Base-by-base conservation (phyloP, 2,329 filamentous ascomycete species). In the Venturia nashicola region DNA sequence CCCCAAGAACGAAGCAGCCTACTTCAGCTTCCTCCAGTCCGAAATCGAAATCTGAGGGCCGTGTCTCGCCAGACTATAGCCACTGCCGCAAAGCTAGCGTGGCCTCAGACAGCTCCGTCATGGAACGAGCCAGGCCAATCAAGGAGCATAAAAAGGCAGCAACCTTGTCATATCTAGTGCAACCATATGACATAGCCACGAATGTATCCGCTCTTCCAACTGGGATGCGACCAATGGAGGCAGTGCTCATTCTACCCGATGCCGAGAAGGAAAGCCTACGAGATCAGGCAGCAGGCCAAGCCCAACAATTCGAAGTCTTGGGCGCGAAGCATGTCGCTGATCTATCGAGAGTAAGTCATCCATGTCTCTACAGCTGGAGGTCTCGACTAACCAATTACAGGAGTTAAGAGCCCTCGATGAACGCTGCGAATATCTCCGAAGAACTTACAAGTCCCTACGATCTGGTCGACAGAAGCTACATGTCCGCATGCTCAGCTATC, bases 331-430 rank as follows among this genome's bases (percentile, higher is more conserved):
- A 76, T 51, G 74, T 76, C 42, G 67, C 72, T 61, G 76, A 77
- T 20, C 78, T 91, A 5, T 89, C 87, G 18, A 83, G 82, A 73
- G 83, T 85, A 75, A 69, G 77, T 60, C 54, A 40, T 42, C 34
- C 54, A 43, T 39, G 9, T 61, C 32, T 14, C 11, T 4, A 23
- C 32, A 34, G 6, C 18, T 12, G 4, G 3, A 3, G 11, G 16
- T 23, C n/a, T 48, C 23, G 16, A 36, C 14, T 57, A 20, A 55
- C 60, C 68, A 65, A 60, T 3, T 11, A 51, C 61, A 87, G 83
- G 89, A 92, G 76, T 85, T 91, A 63, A 84, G 86, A 61, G 84
- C 82, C 65, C 79, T 92, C n/a, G 89, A 92, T 69, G 87, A 90
- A 71, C 84, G 88, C 64, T 89, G 86, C 64, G 87, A 91, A 68